Evolutionary conservation across 768 basidiomycete genomes (phyloP).

Genomic region (Harrya chromipes): DNA sequence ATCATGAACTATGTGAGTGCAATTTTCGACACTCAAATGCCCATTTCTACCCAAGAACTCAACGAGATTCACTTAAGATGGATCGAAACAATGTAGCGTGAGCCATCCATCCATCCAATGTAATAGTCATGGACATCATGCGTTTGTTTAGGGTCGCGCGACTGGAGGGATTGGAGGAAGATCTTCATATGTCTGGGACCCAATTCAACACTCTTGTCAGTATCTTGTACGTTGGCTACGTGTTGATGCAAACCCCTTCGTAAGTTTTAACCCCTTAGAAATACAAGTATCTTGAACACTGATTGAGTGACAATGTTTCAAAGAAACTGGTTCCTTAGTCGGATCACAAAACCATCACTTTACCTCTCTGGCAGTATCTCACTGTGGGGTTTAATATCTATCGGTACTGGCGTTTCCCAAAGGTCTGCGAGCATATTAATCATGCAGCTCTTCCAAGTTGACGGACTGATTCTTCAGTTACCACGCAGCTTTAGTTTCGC

Average conservation of each 20-base stretch:
- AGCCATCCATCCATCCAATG: no score
- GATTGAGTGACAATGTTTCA: no score
- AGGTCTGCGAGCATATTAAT: no score
- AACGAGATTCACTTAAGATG: slow-evolving; percentile 26
- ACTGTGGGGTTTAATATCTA: no score
- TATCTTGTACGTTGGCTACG: slow-evolving; percentile 66
- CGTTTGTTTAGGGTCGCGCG: slow-evolving; percentile 55
- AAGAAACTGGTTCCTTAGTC: no score
- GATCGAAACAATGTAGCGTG: slow-evolving; percentile 61
- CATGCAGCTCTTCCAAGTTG: no score
- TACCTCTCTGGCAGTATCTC: no score
- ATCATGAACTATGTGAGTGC: slow-evolving; percentile 35
- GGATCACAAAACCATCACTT: no score
- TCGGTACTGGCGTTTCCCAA: no score
- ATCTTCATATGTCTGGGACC: slow-evolving; percentile 54
- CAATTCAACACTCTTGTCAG: slow-evolving; percentile 68
- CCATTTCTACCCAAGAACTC: background rate
- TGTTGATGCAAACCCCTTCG: slow-evolving; percentile 74
- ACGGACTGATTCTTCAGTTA: slow-evolving; percentile 40
- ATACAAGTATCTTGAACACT: no score
- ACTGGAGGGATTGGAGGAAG: slow-evolving; percentile 63
- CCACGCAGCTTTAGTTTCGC: slow-evolving; percentile 54
- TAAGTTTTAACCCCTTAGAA: slow-evolving; percentile 29
- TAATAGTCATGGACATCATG: background rate
- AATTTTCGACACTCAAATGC: background rate